Evolutionary conservation across 352 stramenopile genomes (phyloP), one percentile per base, ranked within the genome.

Genomic region (Phytophthora hibernalis): DNA sequence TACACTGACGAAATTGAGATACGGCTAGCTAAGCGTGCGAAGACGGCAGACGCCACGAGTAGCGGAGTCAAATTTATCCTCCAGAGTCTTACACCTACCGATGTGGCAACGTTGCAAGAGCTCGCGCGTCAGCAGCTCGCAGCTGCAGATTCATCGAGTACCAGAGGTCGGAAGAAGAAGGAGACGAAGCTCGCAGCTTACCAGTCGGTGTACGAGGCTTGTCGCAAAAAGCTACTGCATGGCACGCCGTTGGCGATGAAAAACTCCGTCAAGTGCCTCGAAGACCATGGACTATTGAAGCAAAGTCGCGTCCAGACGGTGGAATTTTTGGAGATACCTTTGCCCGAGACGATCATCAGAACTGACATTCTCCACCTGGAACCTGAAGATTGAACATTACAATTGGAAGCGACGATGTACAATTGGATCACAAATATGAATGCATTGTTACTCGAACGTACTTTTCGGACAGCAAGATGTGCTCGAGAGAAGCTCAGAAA

Each of bases 1-100:
- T 90, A 90, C 51, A 77, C 74, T 8, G 51, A 68, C 18, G 81
- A 90, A 62, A 67, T 86, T 42, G 74, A 81, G 28, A 44, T 83
- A 30, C 70, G 64, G 12, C 38, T 81, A 24, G 52, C 61, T 0
- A 80, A 70, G 26, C 62, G 58, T 12, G 31, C 67, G 16, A 82
- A 70, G 45, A 65, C 49, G n/a, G 61, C 48, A 4, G 66, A 80
- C 53, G 61, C 61, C 20, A 82, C 76, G 5, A 75, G 61, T 24
- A 81, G 47, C 26, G 81, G 81, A 20, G 75, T 90, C 54, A 79
- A 84, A 37, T 90, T 82, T 57, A 90, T 90, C 57, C 57, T 90
- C 13, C 76, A 87, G 59, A 87, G 79, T 76, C 68, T 90, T 13
- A 86, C 81, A 20, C 81, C 81, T 11, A 84, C 77, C 16, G 79